Evolutionary conservation across 2,329 filamentous ascomycete genomes (phyloP).

Genomic region (Diaporthe velutina): DNA sequence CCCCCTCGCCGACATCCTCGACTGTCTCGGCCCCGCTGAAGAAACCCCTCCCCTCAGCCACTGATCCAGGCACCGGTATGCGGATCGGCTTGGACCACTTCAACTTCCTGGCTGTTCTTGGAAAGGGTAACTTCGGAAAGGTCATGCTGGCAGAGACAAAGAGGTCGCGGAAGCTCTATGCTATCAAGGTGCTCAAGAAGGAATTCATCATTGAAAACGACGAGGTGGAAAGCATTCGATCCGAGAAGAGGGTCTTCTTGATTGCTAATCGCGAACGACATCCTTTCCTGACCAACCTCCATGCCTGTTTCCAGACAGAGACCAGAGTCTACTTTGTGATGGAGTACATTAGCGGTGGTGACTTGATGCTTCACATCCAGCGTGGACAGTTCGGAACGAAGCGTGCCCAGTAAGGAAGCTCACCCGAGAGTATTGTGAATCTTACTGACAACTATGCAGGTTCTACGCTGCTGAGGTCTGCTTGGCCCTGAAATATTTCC

Average conservation of each 20-base stretch:
- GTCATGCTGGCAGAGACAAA: constrained; percentile 99
- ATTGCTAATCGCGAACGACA: constrained; percentile 97
- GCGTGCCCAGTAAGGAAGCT: constrained; percentile 83
- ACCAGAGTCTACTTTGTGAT: constrained; percentile 99
- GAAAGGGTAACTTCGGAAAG: constrained; percentile 99
- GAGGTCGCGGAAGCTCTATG: constrained; percentile 89
- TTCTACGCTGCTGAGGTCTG: constrained; percentile 99
- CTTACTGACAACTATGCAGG: constrained; percentile 58
- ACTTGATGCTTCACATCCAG: constrained; percentile 99
- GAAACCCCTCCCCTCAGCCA: constrained; percentile 79
- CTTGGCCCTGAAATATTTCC: constrained; percentile 97
- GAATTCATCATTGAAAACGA: constrained; percentile 99
- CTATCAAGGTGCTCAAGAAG: constrained; percentile 99
- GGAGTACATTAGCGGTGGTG: constrained; percentile 99
- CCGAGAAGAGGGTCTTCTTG: constrained; percentile 96
- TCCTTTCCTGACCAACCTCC: constrained; percentile 93
- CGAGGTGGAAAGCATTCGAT: constrained; percentile 97
- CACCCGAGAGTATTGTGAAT: neutral
- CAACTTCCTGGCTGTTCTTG: constrained; percentile 97
- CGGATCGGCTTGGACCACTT: constrained; percentile 98
- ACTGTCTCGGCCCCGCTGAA: constrained; percentile 54
- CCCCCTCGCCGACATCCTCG: constrained; percentile 50
- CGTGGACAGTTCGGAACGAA: constrained; percentile 96
- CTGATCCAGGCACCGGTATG: constrained; percentile 79
- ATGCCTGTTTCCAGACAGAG: constrained; percentile 99